Evolutionary conservation across 1,139 yeast species (phyloP), one percentile per base, ranked within the genome.

Genomic region (Saccharomycopsis hybrid): DNA sequence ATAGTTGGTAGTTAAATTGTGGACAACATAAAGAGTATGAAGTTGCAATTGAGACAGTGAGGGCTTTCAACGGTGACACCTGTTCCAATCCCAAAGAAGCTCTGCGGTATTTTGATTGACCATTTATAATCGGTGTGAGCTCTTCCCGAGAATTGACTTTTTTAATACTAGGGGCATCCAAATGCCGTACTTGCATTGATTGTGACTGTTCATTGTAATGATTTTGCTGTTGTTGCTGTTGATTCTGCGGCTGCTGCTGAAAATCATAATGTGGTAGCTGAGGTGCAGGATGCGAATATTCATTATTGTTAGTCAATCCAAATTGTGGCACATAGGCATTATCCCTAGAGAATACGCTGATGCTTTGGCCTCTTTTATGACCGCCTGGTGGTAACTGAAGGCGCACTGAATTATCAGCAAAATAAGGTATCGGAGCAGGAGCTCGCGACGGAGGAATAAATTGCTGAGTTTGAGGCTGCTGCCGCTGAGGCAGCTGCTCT

Each of bases 11-110:
- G 56, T 83, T 82, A 67, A 89, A 94, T 46, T 79, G 79, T 0
- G 97, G 90, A 54, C 89, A 88, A 66, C 97, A 92, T 51, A 92
- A 77, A 24, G 86, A 73, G 63, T 86, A 92, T 0, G 97, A 83
- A 31, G 90, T 81, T 3, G 92, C 76, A 44, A 92, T 69, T 52
- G 86, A 81, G 3, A 81, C 77, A 0, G 97, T 86, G 54, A 90
- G 70, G 1, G 96, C 96, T 53, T 78, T 74, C 25, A 87, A 73
- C 0, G 98, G 98, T n/a, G 96, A 85, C 39, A 88, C 78, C 56
- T 82, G 87, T 43, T 83, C 79, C 4, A 89, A 82, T 52, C 84
- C 83, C 42, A 86, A 79, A 1, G 90, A 78, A 5, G 95, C 89
- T 46, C 97, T 74, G 56, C 97, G 74, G 62, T 79, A 85, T 64